Evolutionary conservation across 73 alveolate species (phyloP).

Genomic region (Paramecium bursaria): DNA sequence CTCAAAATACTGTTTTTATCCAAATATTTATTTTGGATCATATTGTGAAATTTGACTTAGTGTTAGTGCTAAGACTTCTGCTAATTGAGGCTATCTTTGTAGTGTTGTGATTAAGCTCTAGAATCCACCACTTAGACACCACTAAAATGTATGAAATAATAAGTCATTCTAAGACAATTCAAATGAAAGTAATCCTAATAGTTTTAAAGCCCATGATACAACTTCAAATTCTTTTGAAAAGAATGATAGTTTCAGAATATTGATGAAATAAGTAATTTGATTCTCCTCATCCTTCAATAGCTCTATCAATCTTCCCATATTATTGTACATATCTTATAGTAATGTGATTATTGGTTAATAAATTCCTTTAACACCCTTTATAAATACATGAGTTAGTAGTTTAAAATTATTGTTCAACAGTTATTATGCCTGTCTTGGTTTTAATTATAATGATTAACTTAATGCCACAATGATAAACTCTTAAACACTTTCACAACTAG

Average conservation of each 20-base stretch:
- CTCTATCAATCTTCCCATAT: slow-evolving; percentile 54
- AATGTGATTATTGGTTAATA: not conserved
- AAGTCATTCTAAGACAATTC: slow-evolving; percentile 34
- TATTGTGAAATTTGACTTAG: slow-evolving; percentile 12
- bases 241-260: not conserved
- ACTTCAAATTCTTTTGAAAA: slow-evolving; percentile 42
- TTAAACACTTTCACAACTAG: not conserved
- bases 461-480: slow-evolving; percentile 36
- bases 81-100: slow-evolving; percentile 25
- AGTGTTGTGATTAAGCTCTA: not conserved
- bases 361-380: slow-evolving; percentile 27
- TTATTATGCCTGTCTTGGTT: slow-evolving; percentile 21
- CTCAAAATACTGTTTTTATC: slow-evolving; percentile 24
- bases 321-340: slow-evolving; percentile 30
- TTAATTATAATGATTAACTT: not conserved
- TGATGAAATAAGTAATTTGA: slow-evolving; percentile 16
- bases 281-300: slow-evolving; percentile 9
- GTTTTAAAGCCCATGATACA: slow-evolving; percentile 29
- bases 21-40: slow-evolving; percentile 28
- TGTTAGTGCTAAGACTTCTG: slow-evolving; percentile 16
- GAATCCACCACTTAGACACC: slow-evolving; percentile 38
- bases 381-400: slow-evolving; percentile 32
- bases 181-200: slow-evolving; percentile 28
- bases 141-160: slow-evolving; percentile 29
- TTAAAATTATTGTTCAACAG: slow-evolving; percentile 18